Conservation (phyloP, 1,139 yeast species). For the Hansenula lynferdii region DNA sequence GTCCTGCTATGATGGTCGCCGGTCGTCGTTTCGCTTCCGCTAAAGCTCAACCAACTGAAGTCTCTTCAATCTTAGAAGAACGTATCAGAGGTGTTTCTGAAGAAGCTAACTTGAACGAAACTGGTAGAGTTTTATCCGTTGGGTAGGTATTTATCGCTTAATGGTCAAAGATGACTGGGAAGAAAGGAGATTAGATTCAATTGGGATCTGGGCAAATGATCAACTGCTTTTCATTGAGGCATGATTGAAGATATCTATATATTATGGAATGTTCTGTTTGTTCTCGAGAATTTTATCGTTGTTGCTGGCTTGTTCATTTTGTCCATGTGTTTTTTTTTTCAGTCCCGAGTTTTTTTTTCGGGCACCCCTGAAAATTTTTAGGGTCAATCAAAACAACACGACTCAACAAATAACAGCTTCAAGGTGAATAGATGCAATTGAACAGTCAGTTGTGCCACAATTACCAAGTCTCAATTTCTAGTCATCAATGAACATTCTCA, state of each 20-base stretch:
- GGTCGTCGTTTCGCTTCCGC: slow-evolving; percentile 87
- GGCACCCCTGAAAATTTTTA: slow-evolving; percentile 6
- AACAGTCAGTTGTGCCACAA: too few species aligned
- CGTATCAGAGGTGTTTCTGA: slow-evolving; percentile 99
- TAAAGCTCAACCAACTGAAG: slow-evolving; percentile 99
- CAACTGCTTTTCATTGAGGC: too few species aligned
- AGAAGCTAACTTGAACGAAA: slow-evolving; percentile 97
- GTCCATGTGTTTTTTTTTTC: too few species aligned
- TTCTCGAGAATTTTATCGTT: too few species aligned
- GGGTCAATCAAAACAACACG: not conserved
- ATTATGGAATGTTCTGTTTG: too few species aligned
- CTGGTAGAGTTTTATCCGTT: slow-evolving; percentile 98
- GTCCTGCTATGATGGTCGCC: slow-evolving; percentile 64
- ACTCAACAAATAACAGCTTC: not conserved
- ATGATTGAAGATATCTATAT: too few species aligned
- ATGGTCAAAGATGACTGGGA: too few species aligned
- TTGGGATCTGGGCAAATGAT: too few species aligned
- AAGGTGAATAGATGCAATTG: too few species aligned
- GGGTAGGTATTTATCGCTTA: slow-evolving; percentile 55
- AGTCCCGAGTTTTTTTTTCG: not conserved
- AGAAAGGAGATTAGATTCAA: not conserved
- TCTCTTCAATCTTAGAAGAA: slow-evolving; percentile 97
- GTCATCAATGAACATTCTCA: too few species aligned
- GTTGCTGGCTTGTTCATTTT: too few species aligned
- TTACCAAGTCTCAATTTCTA: too few species aligned